These are phyloP conservation scores for Entamoeba histolytica DNA, from an alignment of 208 protist species.

Conservation along the genomic window DNA sequence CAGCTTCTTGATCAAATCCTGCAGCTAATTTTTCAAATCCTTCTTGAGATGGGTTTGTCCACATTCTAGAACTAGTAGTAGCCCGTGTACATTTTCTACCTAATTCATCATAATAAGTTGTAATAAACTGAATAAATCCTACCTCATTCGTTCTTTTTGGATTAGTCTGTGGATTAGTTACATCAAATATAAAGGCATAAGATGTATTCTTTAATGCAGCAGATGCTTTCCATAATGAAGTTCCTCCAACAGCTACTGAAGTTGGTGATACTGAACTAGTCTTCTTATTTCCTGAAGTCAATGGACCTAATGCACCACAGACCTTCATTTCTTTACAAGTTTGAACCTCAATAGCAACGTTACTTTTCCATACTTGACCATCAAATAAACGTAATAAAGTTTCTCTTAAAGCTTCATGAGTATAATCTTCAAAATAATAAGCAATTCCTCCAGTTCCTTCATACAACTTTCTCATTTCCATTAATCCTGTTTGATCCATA, in stretches of 20 bases:
- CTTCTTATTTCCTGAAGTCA: neutral
- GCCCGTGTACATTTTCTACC: neutral
- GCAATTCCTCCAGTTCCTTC: slow-evolving; percentile 3
- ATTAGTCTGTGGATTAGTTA: neutral
- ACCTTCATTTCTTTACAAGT: slow-evolving; percentile 4
- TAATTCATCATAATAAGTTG: neutral
- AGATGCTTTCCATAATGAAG: slow-evolving; percentile 3
- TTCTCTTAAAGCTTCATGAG: neutral
- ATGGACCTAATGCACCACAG: neutral
- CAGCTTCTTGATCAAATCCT: slow-evolving; percentile 20
- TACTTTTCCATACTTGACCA: neutral
- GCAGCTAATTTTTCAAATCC: neutral
- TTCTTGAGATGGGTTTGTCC: neutral
- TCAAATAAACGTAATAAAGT: neutral
- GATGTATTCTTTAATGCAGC: neutral
- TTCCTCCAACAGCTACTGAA: neutral
- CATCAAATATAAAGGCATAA: slow-evolving; percentile 1
- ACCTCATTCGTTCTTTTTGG: neutral
- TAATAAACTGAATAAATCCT: slow-evolving; percentile 4
- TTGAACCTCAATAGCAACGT: neutral
- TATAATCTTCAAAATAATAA: slow-evolving; percentile 3
- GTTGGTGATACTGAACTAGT: neutral
- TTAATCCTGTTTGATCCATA: slow-evolving; percentile 8
- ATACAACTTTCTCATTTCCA: slow-evolving; percentile 9
- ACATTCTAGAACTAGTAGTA: neutral